A percentile compares a stretch with the other conserved stretches of the same genome.
Evolutionary conservation across 768 basidiomycete species (phyloP).

Genomic region (Phylloporus sp.): DNA sequence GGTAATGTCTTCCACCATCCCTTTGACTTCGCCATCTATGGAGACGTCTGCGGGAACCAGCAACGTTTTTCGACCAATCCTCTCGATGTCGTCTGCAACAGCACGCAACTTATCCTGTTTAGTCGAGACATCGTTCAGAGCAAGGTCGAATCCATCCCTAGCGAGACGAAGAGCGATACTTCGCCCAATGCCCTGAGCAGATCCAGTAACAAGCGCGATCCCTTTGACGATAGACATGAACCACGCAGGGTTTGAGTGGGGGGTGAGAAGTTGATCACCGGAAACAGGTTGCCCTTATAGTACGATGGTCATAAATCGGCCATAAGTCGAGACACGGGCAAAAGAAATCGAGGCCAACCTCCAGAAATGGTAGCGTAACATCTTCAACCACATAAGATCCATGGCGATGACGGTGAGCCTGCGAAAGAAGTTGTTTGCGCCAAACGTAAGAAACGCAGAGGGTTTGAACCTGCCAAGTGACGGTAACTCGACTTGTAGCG

Average conservation of each 20-base stretch:
- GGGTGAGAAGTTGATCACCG: neutral
- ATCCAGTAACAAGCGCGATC: slow-evolving; percentile 30
- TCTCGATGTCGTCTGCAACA: slow-evolving; percentile 10
- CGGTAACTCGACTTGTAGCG: too few species aligned
- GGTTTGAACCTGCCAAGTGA: too few species aligned
- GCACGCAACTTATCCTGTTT: slow-evolving; percentile 9
- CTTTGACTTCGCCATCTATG: slow-evolving; percentile 38
- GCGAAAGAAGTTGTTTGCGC: too few species aligned
- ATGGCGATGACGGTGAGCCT: too few species aligned
- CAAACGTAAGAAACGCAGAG: too few species aligned
- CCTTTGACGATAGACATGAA: slow-evolving; percentile 22
- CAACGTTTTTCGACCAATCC: slow-evolving; percentile 11
- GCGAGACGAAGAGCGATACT: slow-evolving; percentile 18
- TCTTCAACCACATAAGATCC: too few species aligned
- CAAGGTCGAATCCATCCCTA: slow-evolving; percentile 25
- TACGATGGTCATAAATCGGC: neutral
- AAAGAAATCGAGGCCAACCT: too few species aligned
- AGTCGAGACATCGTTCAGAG: slow-evolving; percentile 25
- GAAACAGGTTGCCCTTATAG: neutral
- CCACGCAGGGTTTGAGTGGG: neutral
- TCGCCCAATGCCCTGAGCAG: slow-evolving; percentile 29
- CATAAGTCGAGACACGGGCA: neutral
- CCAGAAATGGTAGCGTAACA: too few species aligned
- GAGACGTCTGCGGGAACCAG: slow-evolving; percentile 37
- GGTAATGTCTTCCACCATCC: slow-evolving; percentile 33